Evolutionary conservation across 2,329 filamentous ascomycete species (phyloP).

Genomic region (Cladobotryum mycophilum): DNA sequence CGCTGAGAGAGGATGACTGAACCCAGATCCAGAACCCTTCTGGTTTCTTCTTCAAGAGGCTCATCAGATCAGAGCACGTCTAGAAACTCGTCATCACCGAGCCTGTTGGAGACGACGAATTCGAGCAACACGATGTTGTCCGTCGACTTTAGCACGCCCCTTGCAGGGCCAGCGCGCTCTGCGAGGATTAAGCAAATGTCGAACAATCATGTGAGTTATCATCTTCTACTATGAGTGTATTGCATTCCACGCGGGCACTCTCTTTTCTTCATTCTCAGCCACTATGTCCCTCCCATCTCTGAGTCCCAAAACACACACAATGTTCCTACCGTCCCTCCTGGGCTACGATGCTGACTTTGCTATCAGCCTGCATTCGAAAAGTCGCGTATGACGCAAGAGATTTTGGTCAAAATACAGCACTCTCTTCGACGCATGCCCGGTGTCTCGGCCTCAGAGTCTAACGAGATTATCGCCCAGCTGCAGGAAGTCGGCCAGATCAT

Average conservation of each 20-base stretch:
- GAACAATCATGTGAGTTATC: constrained; percentile 30
- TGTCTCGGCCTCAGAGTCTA: constrained; percentile 28
- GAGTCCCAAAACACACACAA: no score
- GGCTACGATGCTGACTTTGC: background rate
- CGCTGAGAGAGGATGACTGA: constrained; percentile 4
- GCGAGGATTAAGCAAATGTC: constrained; percentile 34
- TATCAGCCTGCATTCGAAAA: constrained; percentile 29
- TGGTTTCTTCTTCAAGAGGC: background rate
- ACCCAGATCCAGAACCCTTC: background rate
- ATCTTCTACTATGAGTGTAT: background rate
- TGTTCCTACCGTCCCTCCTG: no score
- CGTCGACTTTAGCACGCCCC: constrained; percentile 35
- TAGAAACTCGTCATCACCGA: background rate
- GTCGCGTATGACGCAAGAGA: constrained; percentile 28
- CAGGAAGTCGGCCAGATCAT: constrained; percentile 32
- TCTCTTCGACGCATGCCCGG: constrained; percentile 35
- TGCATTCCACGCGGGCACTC: background rate
- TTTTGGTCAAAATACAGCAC: constrained; percentile 32
- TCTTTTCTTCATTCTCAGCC: background rate
- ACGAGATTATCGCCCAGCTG: constrained; percentile 28
- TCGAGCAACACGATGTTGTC: constrained; percentile 25
- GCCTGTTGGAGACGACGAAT: background rate
- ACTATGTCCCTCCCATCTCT: background rate
- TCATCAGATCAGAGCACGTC: constrained; percentile 1
- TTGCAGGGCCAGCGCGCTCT: constrained; percentile 28